Conservation (phyloP, 73 alveolate genomes). For the Paramecium caudatum region DNA sequence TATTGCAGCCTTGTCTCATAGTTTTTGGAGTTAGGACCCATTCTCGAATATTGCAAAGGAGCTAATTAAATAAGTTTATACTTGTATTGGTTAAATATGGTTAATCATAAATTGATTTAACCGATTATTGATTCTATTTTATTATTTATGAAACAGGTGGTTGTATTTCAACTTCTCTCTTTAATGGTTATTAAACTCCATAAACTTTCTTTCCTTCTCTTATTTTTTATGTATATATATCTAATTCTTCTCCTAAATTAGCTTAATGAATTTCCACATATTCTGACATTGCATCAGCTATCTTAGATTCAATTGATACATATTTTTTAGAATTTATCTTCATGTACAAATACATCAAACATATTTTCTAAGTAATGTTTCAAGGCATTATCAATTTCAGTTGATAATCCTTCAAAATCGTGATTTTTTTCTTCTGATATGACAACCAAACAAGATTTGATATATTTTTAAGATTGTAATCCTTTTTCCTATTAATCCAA, state of each 20-base stretch:
- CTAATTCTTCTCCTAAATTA: constrained; percentile 37
- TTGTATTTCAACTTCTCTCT: background rate
- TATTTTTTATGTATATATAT: background rate
- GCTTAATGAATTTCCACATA: constrained; percentile 64
- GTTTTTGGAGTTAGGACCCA: constrained; percentile 22
- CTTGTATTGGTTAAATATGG: background rate
- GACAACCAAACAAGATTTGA: constrained; percentile 54
- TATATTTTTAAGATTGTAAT: background rate
- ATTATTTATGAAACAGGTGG: constrained; percentile 1
- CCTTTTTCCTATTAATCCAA: constrained; percentile 8
- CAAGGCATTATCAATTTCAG: constrained; percentile 31
- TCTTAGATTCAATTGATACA: background rate
- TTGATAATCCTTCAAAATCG: constrained; percentile 47
- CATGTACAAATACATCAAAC: constrained; percentile 42
- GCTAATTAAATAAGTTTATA: background rate
- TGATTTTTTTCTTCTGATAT: constrained; percentile 54
- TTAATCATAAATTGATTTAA: background rate
- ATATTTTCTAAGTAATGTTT: constrained; percentile 41
- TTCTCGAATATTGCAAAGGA: constrained; percentile 7
- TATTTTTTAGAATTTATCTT: constrained; percentile 40
- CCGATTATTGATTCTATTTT: background rate
- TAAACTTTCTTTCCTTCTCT: background rate
- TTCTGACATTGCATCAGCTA: background rate
- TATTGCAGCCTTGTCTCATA: constrained; percentile 28
- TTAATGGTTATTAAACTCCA: background rate